Percentiles rank a stretch among this genome's conserved stretches.
Conservation (phyloP, 441 rosid species). For the Brassica hybrid region DNA sequence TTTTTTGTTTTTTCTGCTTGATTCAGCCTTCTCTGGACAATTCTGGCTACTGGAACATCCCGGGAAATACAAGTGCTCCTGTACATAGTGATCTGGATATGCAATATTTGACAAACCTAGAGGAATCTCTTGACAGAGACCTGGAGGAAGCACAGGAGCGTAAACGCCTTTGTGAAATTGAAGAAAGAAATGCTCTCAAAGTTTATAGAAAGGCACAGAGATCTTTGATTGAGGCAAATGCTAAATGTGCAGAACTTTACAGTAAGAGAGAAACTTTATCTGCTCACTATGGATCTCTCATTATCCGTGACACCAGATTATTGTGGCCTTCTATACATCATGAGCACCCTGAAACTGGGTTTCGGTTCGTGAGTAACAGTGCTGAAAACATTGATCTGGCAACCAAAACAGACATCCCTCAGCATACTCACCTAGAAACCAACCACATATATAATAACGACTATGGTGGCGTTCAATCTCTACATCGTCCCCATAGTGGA, state of each 20-base stretch:
- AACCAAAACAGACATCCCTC: constrained; percentile 54
- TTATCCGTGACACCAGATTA: constrained; percentile 65
- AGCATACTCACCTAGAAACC: constrained; percentile 40
- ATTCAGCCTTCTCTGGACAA: constrained; percentile 57
- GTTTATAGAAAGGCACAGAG: constrained; percentile 88
- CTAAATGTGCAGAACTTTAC: constrained; percentile 77
- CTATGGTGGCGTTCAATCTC: constrained; percentile 42
- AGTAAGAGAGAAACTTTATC: constrained; percentile 80
- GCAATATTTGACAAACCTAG: constrained; percentile 65
- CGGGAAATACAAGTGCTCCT: constrained; percentile 48
- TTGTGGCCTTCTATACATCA: constrained; percentile 57
- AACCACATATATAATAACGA: constrained; percentile 30
- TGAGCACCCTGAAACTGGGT: constrained; percentile 50
- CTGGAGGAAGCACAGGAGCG: constrained; percentile 86
- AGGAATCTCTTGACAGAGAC: constrained; percentile 88
- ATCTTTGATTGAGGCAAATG: constrained; percentile 89
- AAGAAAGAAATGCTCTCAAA: constrained; percentile 92
- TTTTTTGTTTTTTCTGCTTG: constrained; percentile 27
- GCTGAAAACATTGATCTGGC: constrained; percentile 51
- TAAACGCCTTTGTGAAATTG: constrained; percentile 79
- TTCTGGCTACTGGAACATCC: constrained; percentile 50
- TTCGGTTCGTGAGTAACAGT: constrained; percentile 45
- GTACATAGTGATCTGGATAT: constrained; percentile 51
- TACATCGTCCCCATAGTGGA: constrained; percentile 50
- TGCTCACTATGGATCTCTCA: constrained; percentile 66